Percentiles rank a stretch among this genome's conserved stretches.
Evolutionary conservation across 768 basidiomycete species (phyloP).

Genomic region (Psilocybe subaeruginosa): DNA sequence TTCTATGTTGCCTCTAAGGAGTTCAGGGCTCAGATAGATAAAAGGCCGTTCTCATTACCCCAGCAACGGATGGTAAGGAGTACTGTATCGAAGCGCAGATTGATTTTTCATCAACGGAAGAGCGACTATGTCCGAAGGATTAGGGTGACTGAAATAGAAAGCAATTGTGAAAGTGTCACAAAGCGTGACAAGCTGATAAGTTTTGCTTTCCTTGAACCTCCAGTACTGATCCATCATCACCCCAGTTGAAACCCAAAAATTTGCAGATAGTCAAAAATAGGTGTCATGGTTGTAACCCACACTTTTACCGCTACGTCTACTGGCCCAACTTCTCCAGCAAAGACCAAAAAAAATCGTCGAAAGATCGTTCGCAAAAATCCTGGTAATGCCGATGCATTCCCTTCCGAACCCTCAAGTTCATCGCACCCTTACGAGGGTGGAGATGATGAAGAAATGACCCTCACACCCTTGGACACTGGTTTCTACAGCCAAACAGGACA

Average conservation of each 20-base stretch:
- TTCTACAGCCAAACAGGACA: constrained; percentile 15
- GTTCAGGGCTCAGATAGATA: too few species aligned
- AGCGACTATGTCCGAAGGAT: too few species aligned
- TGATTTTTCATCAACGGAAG: too few species aligned
- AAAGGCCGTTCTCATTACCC: too few species aligned
- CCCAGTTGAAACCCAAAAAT: constrained; percentile 2
- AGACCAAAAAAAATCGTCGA: constrained; percentile 39
- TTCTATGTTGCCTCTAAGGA: too few species aligned
- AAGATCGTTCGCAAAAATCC: constrained; percentile 38
- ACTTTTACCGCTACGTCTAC: constrained; percentile 21
- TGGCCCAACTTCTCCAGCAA: constrained; percentile 13
- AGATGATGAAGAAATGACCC: constrained; percentile 27
- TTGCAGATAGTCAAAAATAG: constrained; percentile 6
- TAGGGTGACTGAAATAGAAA: too few species aligned
- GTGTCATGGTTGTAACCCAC: constrained; percentile 45
- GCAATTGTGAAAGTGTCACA: constrained; percentile 11
- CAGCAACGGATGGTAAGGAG: too few species aligned
- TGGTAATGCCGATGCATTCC: constrained; percentile 12
- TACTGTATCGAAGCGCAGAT: too few species aligned
- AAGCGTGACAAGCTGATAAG: constrained; percentile 18
- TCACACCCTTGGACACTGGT: constrained; percentile 16
- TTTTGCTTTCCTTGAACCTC: constrained; percentile 13
- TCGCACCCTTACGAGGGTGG: constrained; percentile 14
- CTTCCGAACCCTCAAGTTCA: constrained; percentile 24
- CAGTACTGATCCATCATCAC: neutral